These are phyloP conservation scores for Penicillium janthinellum DNA, from an alignment of 2,329 filamentous ascomycete genomes.

Conservation along the genomic window DNA sequence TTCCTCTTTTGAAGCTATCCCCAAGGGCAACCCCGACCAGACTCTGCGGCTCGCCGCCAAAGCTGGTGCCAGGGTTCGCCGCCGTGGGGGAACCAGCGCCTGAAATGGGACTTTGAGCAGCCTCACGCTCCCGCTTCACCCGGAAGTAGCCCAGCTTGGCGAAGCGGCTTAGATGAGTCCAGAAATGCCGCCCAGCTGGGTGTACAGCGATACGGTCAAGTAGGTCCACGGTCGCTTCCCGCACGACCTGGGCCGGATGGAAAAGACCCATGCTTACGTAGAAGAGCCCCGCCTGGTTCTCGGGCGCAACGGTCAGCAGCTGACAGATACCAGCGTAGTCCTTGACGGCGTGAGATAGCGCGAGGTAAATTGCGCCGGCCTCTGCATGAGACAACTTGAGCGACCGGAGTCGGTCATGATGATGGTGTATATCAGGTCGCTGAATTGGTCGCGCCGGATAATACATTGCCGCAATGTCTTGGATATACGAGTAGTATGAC, in stretches of 20 bases:
- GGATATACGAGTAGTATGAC: slow-evolving; percentile 93
- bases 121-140: slow-evolving; percentile 65
- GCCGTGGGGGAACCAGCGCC: slow-evolving; percentile 19
- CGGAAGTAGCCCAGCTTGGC: slow-evolving; percentile 83
- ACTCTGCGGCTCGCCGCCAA: slow-evolving; percentile 37
- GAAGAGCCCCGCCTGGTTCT: slow-evolving; percentile 85
- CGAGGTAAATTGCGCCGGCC: slow-evolving; percentile 81
- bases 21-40: slow-evolving; percentile 42
- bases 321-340: slow-evolving; percentile 85
- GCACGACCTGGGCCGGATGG: slow-evolving; percentile 80
- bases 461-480: slow-evolving; percentile 56
- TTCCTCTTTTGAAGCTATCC: slow-evolving; percentile 27
- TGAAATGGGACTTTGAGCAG: slow-evolving; percentile 28
- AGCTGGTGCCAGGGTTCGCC: slow-evolving; percentile 22
- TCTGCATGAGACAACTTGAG: slow-evolving; percentile 75
- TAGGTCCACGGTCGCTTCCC: slow-evolving; percentile 74
- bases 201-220: slow-evolving; percentile 82
- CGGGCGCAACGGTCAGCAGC: slow-evolving; percentile 77
- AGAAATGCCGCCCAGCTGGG: slow-evolving; percentile 91
- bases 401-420: slow-evolving; percentile 86
- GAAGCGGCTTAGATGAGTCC: slow-evolving; percentile 81
- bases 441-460: slow-evolving; percentile 43
- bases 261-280: slow-evolving; percentile 90
- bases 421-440: slow-evolving; percentile 74
- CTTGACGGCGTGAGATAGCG: slow-evolving; percentile 72